These are phyloP conservation scores for Aspergillus tubingensis DNA, from an alignment of 2,329 filamentous ascomycete genomes.

Conservation along the genomic window DNA sequence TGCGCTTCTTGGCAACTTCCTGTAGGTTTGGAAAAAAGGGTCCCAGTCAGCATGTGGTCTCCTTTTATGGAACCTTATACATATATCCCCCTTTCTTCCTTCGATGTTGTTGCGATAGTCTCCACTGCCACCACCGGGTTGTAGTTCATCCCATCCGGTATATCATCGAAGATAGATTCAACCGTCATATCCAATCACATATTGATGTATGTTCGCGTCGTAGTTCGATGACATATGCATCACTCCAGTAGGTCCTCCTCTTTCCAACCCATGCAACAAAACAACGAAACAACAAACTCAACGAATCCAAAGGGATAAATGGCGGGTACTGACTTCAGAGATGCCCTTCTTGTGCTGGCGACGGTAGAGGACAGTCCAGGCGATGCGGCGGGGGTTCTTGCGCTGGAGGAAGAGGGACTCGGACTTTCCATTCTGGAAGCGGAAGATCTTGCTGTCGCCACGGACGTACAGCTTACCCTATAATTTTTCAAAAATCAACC, in stretches of 20 bases:
- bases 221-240: background rate
- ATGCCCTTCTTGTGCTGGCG: slow-evolving; percentile 99
- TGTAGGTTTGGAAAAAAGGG: slow-evolving; percentile 51
- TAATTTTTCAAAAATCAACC: slow-evolving; percentile 23
- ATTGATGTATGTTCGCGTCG: background rate
- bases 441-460: slow-evolving; percentile 99
- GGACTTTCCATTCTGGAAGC: slow-evolving; percentile 99
- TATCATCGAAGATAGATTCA: background rate
- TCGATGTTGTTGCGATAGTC: too few relatives aligned
- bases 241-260: background rate
- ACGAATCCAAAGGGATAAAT: slow-evolving; percentile 19
- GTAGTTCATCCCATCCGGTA: background rate
- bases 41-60: slow-evolving; percentile 29
- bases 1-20: slow-evolving; percentile 99
- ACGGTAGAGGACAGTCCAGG: slow-evolving; percentile 97
- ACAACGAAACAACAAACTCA: slow-evolving; percentile 26
- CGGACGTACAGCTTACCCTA: slow-evolving; percentile 99
- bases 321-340: slow-evolving; percentile 81
- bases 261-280: slow-evolving; percentile 4
- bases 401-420: slow-evolving; percentile 99
- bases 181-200: background rate
- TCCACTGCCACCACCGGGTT: too few relatives aligned
- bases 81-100: too few relatives aligned
- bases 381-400: slow-evolving; percentile 99
- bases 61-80: background rate